Percentiles rank a stretch among this genome's conserved stretches.
These are phyloP conservation scores for Fusarium sp. DNA, from an alignment of 2,329 filamentous ascomycete species.

Conservation along the genomic window DNA sequence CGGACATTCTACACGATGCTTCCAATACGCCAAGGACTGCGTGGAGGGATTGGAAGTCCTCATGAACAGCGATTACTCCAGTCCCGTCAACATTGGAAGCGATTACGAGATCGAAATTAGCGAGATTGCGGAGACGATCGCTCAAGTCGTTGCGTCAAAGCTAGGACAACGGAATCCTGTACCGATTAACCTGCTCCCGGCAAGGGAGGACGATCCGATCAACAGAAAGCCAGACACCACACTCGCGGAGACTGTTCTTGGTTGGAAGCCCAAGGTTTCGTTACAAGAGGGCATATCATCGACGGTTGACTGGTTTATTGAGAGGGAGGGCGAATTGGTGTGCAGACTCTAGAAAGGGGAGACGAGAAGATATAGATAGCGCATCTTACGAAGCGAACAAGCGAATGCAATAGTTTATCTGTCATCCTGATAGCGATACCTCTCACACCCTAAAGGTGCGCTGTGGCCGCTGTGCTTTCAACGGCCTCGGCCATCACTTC, in stretches of 20 bases:
- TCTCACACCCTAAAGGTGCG: not conserved
- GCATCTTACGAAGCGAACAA: not conserved
- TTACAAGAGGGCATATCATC: slow-evolving; percentile 27
- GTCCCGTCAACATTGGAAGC: slow-evolving; percentile 34
- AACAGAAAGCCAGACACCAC: slow-evolving; percentile 28
- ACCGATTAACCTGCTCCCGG: slow-evolving; percentile 16
- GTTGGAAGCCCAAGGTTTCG: slow-evolving; percentile 20
- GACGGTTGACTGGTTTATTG: slow-evolving; percentile 37
- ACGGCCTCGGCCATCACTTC: not conserved
- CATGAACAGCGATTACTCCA: slow-evolving; percentile 34
- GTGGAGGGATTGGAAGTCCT: slow-evolving; percentile 20
- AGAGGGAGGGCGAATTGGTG: slow-evolving; percentile 8
- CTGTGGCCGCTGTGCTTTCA: not conserved
- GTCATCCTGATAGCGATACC: not conserved
- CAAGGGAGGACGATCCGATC: slow-evolving; percentile 33
- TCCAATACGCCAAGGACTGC: slow-evolving; percentile 27
- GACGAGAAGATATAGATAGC: not conserved
- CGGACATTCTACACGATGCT: slow-evolving; percentile 29
- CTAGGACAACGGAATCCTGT: slow-evolving; percentile 9
- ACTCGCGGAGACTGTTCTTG: slow-evolving; percentile 19
- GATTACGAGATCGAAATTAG: slow-evolving; percentile 29
- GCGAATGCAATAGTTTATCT: not conserved
- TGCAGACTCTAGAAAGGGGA: slow-evolving; percentile 12
- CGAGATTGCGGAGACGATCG: slow-evolving; percentile 28
- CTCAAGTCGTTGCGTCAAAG: slow-evolving; percentile 25